Percentiles rank a stretch among this genome's conserved stretches.
Evolutionary conservation across 345 rosid species (phyloP).

Genomic region (Rhodomyrtus tomentosa): DNA sequence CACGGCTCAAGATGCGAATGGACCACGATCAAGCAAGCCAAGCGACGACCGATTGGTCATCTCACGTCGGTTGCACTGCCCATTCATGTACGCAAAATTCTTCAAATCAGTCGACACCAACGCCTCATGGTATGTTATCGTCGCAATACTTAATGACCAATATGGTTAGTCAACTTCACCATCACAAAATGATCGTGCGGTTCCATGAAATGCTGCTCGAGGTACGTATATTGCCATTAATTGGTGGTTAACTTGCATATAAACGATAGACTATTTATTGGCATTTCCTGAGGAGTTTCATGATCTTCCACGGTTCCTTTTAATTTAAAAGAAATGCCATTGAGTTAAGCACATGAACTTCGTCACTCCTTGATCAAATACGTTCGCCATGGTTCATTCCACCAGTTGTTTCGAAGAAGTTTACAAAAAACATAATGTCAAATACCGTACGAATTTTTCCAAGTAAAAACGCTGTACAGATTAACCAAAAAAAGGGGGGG

Average conservation of each 20-base stretch:
- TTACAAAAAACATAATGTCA: neutral
- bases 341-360: neutral
- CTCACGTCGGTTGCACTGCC: neutral
- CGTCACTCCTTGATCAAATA: too few relatives aligned
- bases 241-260: neutral
- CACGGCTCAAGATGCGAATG: neutral
- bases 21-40: neutral
- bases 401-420: neutral
- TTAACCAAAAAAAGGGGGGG: neutral
- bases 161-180: neutral
- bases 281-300: neutral
- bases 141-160: too few relatives aligned
- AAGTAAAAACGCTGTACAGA: neutral
- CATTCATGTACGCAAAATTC: neutral
- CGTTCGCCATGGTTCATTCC: neutral
- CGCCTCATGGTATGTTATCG: neutral
- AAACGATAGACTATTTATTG: neutral
- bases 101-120: neutral
- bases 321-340: neutral
- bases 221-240: neutral
- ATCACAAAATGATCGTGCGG: neutral
- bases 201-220: neutral
- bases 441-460: neutral
- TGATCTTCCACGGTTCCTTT: neutral
- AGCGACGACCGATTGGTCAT: neutral